Evolutionary conservation across 2,329 filamentous ascomycete genomes (phyloP), one percentile per base, ranked within the genome.

Genomic region (Paradendryphiella salina): DNA sequence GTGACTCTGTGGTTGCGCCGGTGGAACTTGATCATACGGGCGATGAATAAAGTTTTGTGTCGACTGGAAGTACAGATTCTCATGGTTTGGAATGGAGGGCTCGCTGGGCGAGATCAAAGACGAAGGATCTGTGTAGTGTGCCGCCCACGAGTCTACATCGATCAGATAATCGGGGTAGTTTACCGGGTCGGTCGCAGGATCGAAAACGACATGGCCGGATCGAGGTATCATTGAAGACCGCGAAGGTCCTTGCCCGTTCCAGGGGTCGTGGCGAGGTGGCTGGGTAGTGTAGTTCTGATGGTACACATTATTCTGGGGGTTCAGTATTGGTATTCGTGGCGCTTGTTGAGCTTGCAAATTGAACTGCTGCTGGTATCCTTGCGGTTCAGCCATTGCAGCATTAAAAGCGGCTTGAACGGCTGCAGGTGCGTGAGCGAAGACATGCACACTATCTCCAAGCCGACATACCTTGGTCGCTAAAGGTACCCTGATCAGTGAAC

Each of bases 51-150:
- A 39, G 26, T 52, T 54, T 14, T 64, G 63, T 18, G 49, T 28
- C 46, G 53, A 46, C 6, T 60, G 36, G 10, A 57, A 46, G 43
- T 63, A 67, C 21, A 59, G 42, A 13, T 43, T 53, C n/a, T 67
- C 67, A 35, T 66, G 58, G 4, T 63, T 57, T 11, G 63, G 56
- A 23, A 54, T 45, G 26, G 52, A 50, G 31, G 65, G 64, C 18
- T 68, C 66, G 43, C 61, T 69, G 10, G 69, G 68, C 1, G 67
- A 67, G 1, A 66, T 44, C 7, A 71, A 48, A 39, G 55, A 62
- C 13, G 50, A 59, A 2, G 67, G 66, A 26, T 67, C 66, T 5
- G 63, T 67, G 48, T 54, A 64, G 31, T 67, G 59, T 33, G 52
- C 59, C 10, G 60, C 58, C 64, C 67, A 70, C 14, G 56, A 54